phyloP scores from a whole-genome alignment of 768 basidiomycete genomes.

The Mycena amicta region DNA sequence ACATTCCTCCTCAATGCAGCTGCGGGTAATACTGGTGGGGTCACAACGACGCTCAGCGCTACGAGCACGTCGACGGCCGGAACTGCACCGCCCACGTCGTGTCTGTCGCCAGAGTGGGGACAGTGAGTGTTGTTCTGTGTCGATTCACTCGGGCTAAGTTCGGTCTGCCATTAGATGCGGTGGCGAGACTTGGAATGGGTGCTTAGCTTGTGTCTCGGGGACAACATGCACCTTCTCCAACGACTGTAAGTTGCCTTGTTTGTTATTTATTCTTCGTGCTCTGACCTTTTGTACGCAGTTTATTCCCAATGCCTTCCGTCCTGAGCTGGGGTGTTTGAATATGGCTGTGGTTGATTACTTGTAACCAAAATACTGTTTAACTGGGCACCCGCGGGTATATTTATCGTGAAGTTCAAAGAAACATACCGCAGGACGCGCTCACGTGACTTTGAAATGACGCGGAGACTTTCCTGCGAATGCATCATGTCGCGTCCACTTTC shows the following conservation, averaged over 20 bases:
- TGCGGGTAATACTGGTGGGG: not conserved
- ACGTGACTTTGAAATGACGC: no score
- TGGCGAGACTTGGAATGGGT: conserved; percentile 6
- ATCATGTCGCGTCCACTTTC: no score
- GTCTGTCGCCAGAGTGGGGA: conserved; percentile 5
- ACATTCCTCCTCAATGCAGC: conserved; percentile 10
- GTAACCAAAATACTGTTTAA: no score
- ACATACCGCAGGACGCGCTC: no score
- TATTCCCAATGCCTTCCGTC: not conserved
- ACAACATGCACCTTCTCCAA: not conserved
- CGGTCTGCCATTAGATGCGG: not conserved
- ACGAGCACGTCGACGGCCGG: not conserved
- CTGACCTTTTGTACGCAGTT: not conserved
- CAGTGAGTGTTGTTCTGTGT: not conserved
- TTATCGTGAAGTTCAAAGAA: no score
- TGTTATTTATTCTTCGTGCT: not conserved
- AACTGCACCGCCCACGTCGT: conserved; percentile 4
- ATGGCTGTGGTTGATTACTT: no score
- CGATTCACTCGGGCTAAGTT: not conserved
- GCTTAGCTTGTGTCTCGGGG: not conserved
- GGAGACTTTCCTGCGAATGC: no score
- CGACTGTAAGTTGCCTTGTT: not conserved
- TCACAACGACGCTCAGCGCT: not conserved
- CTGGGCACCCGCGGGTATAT: no score
- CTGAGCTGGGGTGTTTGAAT: no score